Percentiles rank a stretch among this genome's conserved stretches.
Evolutionary conservation across 2,329 filamentous ascomycete genomes (phyloP).

Genomic region (Onygena corvina): DNA sequence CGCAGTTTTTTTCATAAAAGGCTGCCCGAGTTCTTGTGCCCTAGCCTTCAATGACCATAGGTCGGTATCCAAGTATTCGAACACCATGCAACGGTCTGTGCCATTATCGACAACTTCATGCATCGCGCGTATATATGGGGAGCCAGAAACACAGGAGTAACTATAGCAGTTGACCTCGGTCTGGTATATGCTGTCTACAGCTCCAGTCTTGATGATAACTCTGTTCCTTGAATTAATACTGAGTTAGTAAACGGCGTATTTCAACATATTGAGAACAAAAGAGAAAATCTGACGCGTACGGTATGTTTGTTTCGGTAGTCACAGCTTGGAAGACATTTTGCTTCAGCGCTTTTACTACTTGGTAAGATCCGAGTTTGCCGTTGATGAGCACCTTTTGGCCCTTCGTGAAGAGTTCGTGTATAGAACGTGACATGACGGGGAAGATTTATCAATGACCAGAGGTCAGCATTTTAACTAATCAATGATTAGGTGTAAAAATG

Average conservation of each 20-base stretch:
- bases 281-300: not conserved
- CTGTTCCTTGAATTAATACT: not conserved
- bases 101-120: conserved; percentile 12
- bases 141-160: conserved; percentile 9
- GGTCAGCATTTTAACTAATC: no score
- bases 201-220: conserved; percentile 10
- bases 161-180: conserved; percentile 9
- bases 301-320: conserved; percentile 4
- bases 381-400: conserved; percentile 11
- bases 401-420: conserved; percentile 9
- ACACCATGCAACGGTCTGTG: conserved; percentile 13
- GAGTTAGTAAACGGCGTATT: not conserved
- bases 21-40: not conserved
- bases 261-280: conserved; percentile 10
- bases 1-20: conserved; percentile 9
- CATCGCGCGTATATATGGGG: conserved; percentile 8
- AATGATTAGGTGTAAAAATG: no score
- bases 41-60: conserved; percentile 10
- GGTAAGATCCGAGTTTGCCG: conserved; percentile 5
- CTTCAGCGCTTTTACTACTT: conserved; percentile 9
- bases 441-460: no score
- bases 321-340: conserved; percentile 9
- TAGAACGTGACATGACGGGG: conserved; percentile 9
- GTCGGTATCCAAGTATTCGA: conserved; percentile 13
- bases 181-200: not conserved